phyloP scores from a whole-genome alignment of 78 protist genomes.

The Chrysochromulina parva region DNA sequence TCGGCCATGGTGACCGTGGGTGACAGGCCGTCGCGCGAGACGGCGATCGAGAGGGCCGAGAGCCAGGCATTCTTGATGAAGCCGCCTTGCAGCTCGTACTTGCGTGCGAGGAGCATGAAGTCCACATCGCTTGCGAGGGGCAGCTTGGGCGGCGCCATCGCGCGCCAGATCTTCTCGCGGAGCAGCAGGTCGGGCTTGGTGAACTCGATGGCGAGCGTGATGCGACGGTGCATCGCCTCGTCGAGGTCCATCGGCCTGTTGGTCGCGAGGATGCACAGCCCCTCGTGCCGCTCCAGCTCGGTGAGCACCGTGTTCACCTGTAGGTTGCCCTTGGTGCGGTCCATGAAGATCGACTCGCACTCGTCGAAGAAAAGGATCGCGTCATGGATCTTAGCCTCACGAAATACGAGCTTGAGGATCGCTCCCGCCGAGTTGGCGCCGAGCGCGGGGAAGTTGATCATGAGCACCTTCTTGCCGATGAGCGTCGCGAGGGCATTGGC shows the following conservation, averaged over 20 bases:
- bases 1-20: conserved; percentile 30
- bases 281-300: conserved; percentile 69
- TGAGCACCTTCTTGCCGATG: conserved; percentile 42
- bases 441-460: conserved; percentile 40
- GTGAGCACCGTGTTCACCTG: conserved; percentile 63
- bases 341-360: conserved; percentile 55
- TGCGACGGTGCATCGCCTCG: conserved; percentile 77
- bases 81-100: conserved; percentile 77
- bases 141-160: conserved; percentile 27
- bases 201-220: conserved; percentile 73
- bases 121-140: conserved; percentile 49
- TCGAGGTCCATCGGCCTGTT: conserved; percentile 72
- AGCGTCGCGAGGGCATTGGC: conserved; percentile 48
- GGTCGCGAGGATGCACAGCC: conserved; percentile 70
- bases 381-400: conserved; percentile 71
- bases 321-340: conserved; percentile 39
- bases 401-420: conserved; percentile 56
- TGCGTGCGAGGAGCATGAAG: conserved; percentile 49
- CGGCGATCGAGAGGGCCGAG: conserved; percentile 57
- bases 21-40: conserved; percentile 42
- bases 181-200: conserved; percentile 52
- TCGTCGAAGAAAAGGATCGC: conserved; percentile 61
- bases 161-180: conserved; percentile 57
- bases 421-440: conserved; percentile 35
- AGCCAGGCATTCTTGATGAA: conserved; percentile 73